Evolutionary conservation across 116 monocot species (phyloP), one percentile per base, ranked within the genome.

Genomic region (Papilionanthe hybrid): DNA sequence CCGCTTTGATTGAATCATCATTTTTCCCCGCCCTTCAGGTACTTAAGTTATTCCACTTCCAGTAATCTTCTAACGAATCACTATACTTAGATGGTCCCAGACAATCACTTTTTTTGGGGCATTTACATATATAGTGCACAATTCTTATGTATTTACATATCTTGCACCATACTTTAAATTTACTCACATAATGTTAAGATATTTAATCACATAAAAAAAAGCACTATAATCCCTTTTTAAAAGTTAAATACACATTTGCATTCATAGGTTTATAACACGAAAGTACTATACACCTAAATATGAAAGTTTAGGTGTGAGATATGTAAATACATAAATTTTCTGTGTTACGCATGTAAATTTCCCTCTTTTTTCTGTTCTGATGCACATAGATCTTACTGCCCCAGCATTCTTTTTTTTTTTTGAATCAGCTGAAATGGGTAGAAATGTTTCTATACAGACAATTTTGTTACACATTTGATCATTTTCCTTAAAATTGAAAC

Each of bases 11-110:
- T 80, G 97, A 97, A 78, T 97, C 97, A 45, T 89, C 88, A 77
- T 97, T 97, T 77, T 97, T 97, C 76, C 97, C 97, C 83, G 94
- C 97, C 44, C 94, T 97, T 69, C 97, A 97, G 94, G 97, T 94
- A 88, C 4, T 55, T 79, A 29, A 27, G 22, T 71, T n/a, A 75
- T 43, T 42, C 1, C 1, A 22, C 43, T 20, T 72, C 43, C 20
- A 12, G 29, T 68, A 29, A 30, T 68, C 29, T 27, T 9, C 29
- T 11, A 11, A 30, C 13, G 13, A 30, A 68, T 42, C 43, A 19
- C 42, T 42, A 43, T 20, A 68, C 27, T 72, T 8, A 5, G 12
- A 75, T 9, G 17, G 43, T 42, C 1, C 41, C 12, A 71, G 15
- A 32, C 13, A 19, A 72, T 5, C 23, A 60, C n/a, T 20, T 60